phyloP scores from a whole-genome alignment of 2,329 filamentous ascomycete genomes.

The Xylaria sp. region DNA sequence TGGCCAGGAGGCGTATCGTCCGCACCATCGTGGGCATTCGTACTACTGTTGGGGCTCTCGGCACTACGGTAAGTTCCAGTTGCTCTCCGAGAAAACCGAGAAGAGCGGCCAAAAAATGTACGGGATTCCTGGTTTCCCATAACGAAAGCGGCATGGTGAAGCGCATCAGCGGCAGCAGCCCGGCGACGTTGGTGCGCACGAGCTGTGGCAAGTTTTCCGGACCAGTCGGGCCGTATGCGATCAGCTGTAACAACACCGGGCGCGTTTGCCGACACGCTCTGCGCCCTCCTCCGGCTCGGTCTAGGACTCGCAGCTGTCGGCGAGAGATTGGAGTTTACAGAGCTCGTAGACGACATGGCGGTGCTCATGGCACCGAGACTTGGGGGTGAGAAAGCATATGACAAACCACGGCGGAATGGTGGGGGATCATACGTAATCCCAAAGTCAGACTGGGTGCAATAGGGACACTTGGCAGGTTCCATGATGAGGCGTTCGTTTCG shows the following conservation, averaged over 20 bases:
- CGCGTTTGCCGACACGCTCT: constrained; percentile 80
- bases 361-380: constrained; percentile 65
- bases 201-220: constrained; percentile 85
- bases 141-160: constrained; percentile 94
- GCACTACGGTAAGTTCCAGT: constrained; percentile 51
- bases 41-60: constrained; percentile 45
- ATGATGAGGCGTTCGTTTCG: constrained; percentile 78
- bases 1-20: constrained; percentile 45
- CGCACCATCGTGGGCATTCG: constrained; percentile 41
- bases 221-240: constrained; percentile 92
- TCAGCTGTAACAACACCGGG: constrained; percentile 93
- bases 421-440: constrained; percentile 95
- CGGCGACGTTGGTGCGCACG: constrained; percentile 85
- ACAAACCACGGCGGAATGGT: constrained; percentile 84
- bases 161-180: constrained; percentile 89
- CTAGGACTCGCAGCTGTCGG: constrained; percentile 52
- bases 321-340: constrained; percentile 70
- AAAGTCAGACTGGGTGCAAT: constrained; percentile 94
- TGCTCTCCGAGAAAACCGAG: constrained; percentile 68
- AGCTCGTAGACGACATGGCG: constrained; percentile 88
- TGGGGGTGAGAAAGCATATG: constrained; percentile 67
- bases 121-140: constrained; percentile 73
- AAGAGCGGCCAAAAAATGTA: constrained; percentile 61
- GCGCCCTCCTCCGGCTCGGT: constrained; percentile 59
- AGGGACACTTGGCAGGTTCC: constrained; percentile 91